Conservation (phyloP, 306 rosid genomes). For the Trichosanthes cucumerina region DNA sequence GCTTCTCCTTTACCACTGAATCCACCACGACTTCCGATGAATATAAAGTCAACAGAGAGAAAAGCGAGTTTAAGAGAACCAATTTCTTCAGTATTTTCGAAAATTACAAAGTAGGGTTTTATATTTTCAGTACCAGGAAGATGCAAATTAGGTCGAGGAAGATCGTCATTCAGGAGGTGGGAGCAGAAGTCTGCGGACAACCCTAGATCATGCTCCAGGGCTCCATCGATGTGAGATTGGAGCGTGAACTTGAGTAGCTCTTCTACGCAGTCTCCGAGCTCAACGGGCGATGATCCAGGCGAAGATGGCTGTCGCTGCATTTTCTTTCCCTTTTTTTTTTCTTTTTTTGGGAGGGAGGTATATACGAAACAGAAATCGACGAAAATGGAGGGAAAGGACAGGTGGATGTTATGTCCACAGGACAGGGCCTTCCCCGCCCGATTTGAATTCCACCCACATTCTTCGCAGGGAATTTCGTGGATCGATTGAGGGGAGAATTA, state of each 20-base stretch:
- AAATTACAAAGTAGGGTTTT: neutral
- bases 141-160: conserved; percentile 9
- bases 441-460: no score
- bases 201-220: conserved; percentile 17
- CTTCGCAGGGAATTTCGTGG: no score
- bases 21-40: neutral
- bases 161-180: conserved; percentile 32
- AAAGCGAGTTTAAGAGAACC: neutral
- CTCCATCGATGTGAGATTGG: conserved; percentile 19
- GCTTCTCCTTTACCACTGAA: neutral
- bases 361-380: neutral
- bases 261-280: conserved; percentile 30
- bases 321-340: no score
- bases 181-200: conserved; percentile 38
- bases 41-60: neutral
- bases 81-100: neutral
- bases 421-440: no score
- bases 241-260: conserved; percentile 46
- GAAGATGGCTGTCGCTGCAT: conserved; percentile 10
- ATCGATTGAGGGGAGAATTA: no score
- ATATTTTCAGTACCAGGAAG: conserved; percentile 10
- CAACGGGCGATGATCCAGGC: conserved; percentile 13
- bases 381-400: neutral
- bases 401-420: no score
- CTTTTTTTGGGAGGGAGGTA: neutral